Percentiles rank a stretch among this genome's conserved stretches.
Conservation (phyloP, 129 eudicot species). For the Sambucus nigra region DNA sequence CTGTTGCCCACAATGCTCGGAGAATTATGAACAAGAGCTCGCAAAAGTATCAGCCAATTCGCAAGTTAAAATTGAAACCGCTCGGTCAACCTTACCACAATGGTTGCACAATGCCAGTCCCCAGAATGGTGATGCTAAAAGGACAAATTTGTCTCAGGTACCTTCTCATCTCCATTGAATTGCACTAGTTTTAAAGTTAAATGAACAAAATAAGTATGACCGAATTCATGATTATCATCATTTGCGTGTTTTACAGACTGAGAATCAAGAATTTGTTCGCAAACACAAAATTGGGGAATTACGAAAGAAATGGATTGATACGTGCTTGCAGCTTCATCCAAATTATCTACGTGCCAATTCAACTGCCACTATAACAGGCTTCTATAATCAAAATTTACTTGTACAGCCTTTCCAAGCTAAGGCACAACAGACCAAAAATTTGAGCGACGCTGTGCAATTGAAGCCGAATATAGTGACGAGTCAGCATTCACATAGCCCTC, state of each 20-base stretch:
- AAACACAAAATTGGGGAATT: conserved; percentile 58
- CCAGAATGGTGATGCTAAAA: conserved; percentile 3
- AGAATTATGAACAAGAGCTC: conserved; percentile 57
- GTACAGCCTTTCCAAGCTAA: conserved; percentile 2
- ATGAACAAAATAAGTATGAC: too few relatives aligned
- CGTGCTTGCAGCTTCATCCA: conserved; percentile 72
- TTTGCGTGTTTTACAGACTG: conserved; percentile 34
- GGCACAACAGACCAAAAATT: conserved; percentile 33
- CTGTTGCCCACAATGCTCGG: conserved; percentile 60
- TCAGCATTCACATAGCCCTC: conserved; percentile 27
- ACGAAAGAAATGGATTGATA: conserved; percentile 76
- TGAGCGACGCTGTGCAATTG: conserved; percentile 36
- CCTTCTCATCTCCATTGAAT: too few relatives aligned
- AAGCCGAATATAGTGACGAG: conserved; percentile 11
- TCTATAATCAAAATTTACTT: conserved; percentile 51
- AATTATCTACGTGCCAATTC: conserved; percentile 39
- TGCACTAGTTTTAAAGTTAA: too few relatives aligned
- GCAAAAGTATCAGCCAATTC: conserved; percentile 29
- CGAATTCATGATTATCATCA: background rate
- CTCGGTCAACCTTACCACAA: conserved; percentile 46
- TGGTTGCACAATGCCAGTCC: conserved; percentile 78
- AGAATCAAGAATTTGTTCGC: conserved; percentile 37
- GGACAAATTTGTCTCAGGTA: conserved; percentile 1
- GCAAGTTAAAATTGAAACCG: conserved; percentile 29
- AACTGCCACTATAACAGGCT: conserved; percentile 28